Evolutionary conservation across 768 basidiomycete species (phyloP), one percentile per base, ranked within the genome.

Genomic region (Amanita rubescens): DNA sequence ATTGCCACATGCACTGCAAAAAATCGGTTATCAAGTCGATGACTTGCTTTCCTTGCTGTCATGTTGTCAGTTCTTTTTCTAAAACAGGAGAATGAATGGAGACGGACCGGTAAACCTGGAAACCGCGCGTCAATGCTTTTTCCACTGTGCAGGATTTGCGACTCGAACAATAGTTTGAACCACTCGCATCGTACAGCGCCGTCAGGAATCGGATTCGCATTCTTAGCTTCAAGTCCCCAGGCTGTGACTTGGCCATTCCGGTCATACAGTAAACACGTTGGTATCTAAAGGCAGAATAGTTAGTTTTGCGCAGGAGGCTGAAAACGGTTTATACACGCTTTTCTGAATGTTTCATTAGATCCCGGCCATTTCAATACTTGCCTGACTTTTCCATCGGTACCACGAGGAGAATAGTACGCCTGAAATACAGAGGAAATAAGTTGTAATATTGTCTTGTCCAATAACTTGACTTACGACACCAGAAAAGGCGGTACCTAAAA

Each of bases 201-300:
- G 3, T 30, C 87, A 3, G 78, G 73, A 69, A 83, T 77, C 3
- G 81, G 80, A 19, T 79, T 78, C 1, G 85, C 78, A 59, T 87
- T 89, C 73, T 92, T 92, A 3, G 91, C 90, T 70, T 92, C 87
- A 45, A 92, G 68, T 1, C 91, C 90, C 90, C 91, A 93, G 5
- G 87, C 84, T 20, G 89, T 60, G 2, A 93, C 83, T 55, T 77
- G 77, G 0, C 89, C 90, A 30, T 71, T 67, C 42, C 84, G 80
- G 58, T 90, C 83, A 57, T 93, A 94, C 15, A 93, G 66, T 32
- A 94, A 72, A 66, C 91, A 93, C 0, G 91, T 93, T 1, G 91
- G 87, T 37, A 85, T 81, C 77, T 25, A n/a, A n/a, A n/a, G n/a
- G n/a, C n/a, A n/a, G n/a, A n/a, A n/a, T n/a, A n/a, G n/a, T n/a